Evolutionary conservation across 164 flowering plant genomes (phyloP).

Genomic region (Chloranthus sessilifolius): DNA sequence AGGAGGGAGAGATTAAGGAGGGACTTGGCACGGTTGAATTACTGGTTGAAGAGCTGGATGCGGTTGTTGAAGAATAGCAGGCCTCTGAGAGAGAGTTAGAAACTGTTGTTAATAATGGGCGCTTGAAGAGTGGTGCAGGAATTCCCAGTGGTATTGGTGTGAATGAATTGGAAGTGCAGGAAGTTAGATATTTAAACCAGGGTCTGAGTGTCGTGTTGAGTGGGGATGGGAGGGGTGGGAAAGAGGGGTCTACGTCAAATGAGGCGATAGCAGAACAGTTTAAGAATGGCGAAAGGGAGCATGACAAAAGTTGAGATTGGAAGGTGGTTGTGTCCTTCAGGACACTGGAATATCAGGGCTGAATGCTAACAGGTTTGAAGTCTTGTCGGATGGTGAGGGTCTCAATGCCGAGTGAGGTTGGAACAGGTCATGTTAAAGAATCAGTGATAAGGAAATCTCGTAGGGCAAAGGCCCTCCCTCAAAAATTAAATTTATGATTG

Average conservation of each 20-base stretch:
- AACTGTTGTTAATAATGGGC: too few relatives aligned
- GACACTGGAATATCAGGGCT: background rate
- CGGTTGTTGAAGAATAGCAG: background rate
- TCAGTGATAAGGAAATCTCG: background rate
- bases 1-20: background rate
- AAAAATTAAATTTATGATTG: background rate
- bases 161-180: background rate
- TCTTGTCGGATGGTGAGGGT: background rate
- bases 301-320: background rate
- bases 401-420: background rate
- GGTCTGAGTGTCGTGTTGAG: background rate
- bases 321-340: background rate
- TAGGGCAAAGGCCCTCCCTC: background rate
- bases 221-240: background rate
- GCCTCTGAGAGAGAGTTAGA: background rate
- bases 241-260: background rate
- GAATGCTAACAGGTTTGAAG: background rate
- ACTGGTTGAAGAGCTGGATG: background rate
- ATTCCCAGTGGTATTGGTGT: background rate
- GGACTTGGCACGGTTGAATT: background rate
- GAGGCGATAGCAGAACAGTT: background rate
- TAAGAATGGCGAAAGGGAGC: background rate
- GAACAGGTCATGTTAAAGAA: background rate
- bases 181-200: background rate
- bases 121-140: background rate